phyloP scores from a whole-genome alignment of 176 grass and related monocot genomes.

The Hsuehochloa calcarea region DNA sequence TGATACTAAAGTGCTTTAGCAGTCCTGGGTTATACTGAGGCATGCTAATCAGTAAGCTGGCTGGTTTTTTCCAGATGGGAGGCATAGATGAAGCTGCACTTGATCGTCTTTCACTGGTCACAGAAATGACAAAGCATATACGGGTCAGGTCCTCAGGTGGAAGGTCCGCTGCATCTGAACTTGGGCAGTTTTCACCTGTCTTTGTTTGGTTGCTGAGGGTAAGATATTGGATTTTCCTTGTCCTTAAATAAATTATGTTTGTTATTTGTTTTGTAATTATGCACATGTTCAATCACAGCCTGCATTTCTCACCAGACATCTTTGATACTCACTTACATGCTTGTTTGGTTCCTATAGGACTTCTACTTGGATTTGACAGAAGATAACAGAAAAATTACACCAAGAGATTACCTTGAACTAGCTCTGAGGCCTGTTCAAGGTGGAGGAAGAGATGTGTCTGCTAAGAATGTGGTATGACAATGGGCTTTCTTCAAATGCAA shows the following conservation, averaged over 20 bases:
- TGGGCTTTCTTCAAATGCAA: conserved; percentile 5
- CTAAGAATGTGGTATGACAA: conserved; percentile 67
- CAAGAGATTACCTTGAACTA: conserved; percentile 87
- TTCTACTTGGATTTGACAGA: conserved; percentile 94
- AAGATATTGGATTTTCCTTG: conserved; percentile 3
- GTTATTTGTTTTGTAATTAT: conserved; percentile 4
- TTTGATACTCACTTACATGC: neutral
- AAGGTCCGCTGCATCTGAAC: conserved; percentile 75
- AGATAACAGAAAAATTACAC: conserved; percentile 93
- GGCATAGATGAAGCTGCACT: conserved; percentile 96
- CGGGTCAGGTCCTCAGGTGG: conserved; percentile 88
- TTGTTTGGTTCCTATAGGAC: conserved; percentile 51
- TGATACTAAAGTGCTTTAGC: neutral
- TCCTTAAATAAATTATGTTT: neutral
- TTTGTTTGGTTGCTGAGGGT: conserved; percentile 98
- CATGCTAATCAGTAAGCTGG: conserved; percentile 5
- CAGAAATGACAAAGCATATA: conserved; percentile 99
- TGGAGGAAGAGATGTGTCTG: conserved; percentile 66
- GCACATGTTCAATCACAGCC: neutral
- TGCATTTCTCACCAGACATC: too few relatives aligned
- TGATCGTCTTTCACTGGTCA: conserved; percentile 91
- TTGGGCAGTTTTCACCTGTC: conserved; percentile 95
- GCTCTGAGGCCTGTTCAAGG: conserved; percentile 82
- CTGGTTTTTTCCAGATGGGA: conserved; percentile 60
- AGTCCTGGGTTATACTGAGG: neutral